Evolutionary conservation across 2,329 filamentous ascomycete species (phyloP), one percentile per base, ranked within the genome.

Genomic region (Penicillium olsonii): DNA sequence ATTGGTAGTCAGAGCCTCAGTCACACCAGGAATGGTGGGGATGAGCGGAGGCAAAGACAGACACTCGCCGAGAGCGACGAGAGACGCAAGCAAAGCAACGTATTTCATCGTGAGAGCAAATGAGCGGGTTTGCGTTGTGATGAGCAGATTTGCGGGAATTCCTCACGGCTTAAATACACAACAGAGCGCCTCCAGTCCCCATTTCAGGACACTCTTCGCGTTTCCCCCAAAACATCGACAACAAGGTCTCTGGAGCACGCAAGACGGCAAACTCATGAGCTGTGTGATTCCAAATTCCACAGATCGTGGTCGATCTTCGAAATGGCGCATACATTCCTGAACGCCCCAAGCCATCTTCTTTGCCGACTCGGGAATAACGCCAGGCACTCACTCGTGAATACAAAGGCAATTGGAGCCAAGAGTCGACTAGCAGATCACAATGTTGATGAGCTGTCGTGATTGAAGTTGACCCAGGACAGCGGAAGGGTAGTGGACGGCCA

Each of bases 11-110:
- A 85, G 63, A 33, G 79, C 76, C 58, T 81, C 80, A 4, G 81
- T 84, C 11, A 85, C 77, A 20, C 82, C 81, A 0, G 81, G 81
- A 52, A 84, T 83, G 10, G 68, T 66, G 2, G 82, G 83, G 53
- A 84, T 83, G 27, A 84, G 70, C 40, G 81, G 80, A 40, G 80
- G 79, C 3, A 84, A 68, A 19, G 70, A 63, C 37, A 65, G 57
- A 20, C 50, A 53, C 34, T 60, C 51, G 33, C 46, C 52, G 17
- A 65, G 38, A n/a, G 59, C 48, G 42, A 54, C 40, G 26, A 61
- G n/a, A 14, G 48, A 60, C 19, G 51, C 49, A 34, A 59, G 38
- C 8, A 48, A 41, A 39, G 47, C 48, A 37, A 61, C 17, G 31
- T 50, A 57, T 39, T 50, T 55, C 57, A 61, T 61, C 24, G 10